phyloP scores from a whole-genome alignment of 1,284 basidiomycete genomes.

The Tilletia caries region DNA sequence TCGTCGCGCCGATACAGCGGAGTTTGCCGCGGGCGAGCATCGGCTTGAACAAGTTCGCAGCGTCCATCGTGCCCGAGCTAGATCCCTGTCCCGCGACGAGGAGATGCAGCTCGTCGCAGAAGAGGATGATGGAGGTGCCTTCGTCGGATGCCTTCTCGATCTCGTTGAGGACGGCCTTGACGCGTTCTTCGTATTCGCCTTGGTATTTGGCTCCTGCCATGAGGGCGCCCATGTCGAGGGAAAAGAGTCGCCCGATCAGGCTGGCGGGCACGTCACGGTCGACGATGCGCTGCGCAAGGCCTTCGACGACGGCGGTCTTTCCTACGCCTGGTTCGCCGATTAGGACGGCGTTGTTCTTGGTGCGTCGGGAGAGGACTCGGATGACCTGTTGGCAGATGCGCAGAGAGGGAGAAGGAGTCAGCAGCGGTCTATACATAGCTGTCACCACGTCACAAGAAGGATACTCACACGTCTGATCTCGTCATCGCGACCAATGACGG shows the following conservation, averaged over 20 bases:
- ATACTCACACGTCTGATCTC: slow-evolving; percentile 44
- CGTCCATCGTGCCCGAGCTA: slow-evolving; percentile 46
- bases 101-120: slow-evolving; percentile 75
- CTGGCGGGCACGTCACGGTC: slow-evolving; percentile 91
- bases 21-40: slow-evolving; percentile 75
- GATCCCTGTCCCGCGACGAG: slow-evolving; percentile 48
- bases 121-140: slow-evolving; percentile 81
- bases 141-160: slow-evolving; percentile 85
- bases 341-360: slow-evolving; percentile 87
- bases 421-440: too few relatives aligned
- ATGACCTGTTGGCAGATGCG: too few relatives aligned
- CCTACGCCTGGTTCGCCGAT: slow-evolving; percentile 65
- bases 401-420: too few relatives aligned
- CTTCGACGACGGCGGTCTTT: slow-evolving; percentile 78
- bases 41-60: slow-evolving; percentile 53
- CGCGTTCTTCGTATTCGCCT: slow-evolving; percentile 95
- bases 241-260: slow-evolving; percentile 74
- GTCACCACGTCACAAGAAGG: not conserved
- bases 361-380: slow-evolving; percentile 58
- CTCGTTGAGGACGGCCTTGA: slow-evolving; percentile 84
- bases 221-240: slow-evolving; percentile 84
- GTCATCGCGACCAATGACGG: slow-evolving; percentile 59
- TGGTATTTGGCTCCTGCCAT: slow-evolving; percentile 96
- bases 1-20: slow-evolving; percentile 87
- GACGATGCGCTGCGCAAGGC: slow-evolving; percentile 90